Base-by-base conservation (phyloP, 352 stramenopile species). In the Phytophthora palmivora region DNA sequence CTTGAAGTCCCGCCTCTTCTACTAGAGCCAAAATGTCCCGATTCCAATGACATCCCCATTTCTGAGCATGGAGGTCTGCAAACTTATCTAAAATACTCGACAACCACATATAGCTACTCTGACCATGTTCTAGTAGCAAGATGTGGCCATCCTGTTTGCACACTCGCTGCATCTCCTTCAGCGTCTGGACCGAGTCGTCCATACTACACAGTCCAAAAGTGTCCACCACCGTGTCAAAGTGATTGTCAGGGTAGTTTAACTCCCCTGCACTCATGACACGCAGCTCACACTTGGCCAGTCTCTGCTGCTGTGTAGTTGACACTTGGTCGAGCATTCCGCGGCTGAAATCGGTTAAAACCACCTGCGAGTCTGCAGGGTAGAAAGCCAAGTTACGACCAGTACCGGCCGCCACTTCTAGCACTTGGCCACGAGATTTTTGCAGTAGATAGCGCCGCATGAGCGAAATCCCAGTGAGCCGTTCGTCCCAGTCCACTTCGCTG, bases 1-100 rank as follows among this genome's bases (percentile, higher is more conserved):
- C 52, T 32, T 96, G 67, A 14, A 98, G 78, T 7, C 89, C 91
- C 0, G 93, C 79, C 18, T 88, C 43, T 15, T 92, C 58, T 16
- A 98, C 73, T 33, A 99, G 80, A 10, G 63, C 67, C 44, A 97
- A 72, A 39, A 99, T 98, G 69, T 99, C 95, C 42, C 95, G 76
- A 73, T 99, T 99, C 93, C 94, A 99, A 44, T 97, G 86, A 62
- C 95, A 99, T 19, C 97, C 97, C 97, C 96, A 99, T 39, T 96
- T 92, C 67, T 96, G 84, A 15, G 92, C 89, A 58, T 99, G 96
- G 38, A 89, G 63, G 53, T 90, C 81, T 0, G 94, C 92, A 70
- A 98, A 94, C 69, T 96, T 96, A 71, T 99, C 96, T 26, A 99
- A 80, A 49, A 98, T 82, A 14, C 75, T 68, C 44, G 92, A 95